A percentile compares a stretch with the other conserved stretches of the same genome.
phyloP scores from a whole-genome alignment of 441 rosid genomes.

The Corymbia citriodora region DNA sequence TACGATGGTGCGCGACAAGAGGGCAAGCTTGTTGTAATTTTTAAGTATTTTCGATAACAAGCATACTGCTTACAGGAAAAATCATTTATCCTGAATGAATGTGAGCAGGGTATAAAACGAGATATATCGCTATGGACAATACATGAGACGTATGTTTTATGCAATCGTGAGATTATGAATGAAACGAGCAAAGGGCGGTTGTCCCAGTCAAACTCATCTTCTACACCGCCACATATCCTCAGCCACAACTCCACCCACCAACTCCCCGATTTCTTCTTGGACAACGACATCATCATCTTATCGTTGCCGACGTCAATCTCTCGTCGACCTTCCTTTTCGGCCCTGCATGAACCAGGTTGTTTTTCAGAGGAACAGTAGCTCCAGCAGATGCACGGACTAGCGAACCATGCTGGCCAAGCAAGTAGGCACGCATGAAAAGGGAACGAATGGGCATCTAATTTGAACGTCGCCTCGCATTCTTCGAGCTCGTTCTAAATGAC shows the following conservation, averaged over 20 bases:
- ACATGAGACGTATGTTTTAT: background rate
- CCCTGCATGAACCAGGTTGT: background rate
- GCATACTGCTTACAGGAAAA: too few relatives aligned
- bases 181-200: background rate
- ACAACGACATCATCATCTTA: background rate
- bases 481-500: background rate
- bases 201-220: background rate
- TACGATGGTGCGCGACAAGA: too few relatives aligned
- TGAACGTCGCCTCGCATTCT: background rate
- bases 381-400: background rate
- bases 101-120: too few relatives aligned
- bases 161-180: background rate
- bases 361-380: background rate
- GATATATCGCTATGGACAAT: too few relatives aligned
- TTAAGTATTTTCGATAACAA: too few relatives aligned
- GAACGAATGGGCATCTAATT: background rate
- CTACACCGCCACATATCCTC: background rate
- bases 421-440: background rate
- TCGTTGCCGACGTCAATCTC: background rate
- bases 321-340: background rate
- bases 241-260: background rate
- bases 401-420: background rate
- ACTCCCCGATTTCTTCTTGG: background rate
- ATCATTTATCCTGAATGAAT: too few relatives aligned
- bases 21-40: too few relatives aligned